A percentile compares a stretch with the other conserved stretches of the same genome.
These are phyloP conservation scores for Paraphysoderma sedebokerense DNA, from an alignment of 371 early-diverging fungal species.

Conservation along the genomic window DNA sequence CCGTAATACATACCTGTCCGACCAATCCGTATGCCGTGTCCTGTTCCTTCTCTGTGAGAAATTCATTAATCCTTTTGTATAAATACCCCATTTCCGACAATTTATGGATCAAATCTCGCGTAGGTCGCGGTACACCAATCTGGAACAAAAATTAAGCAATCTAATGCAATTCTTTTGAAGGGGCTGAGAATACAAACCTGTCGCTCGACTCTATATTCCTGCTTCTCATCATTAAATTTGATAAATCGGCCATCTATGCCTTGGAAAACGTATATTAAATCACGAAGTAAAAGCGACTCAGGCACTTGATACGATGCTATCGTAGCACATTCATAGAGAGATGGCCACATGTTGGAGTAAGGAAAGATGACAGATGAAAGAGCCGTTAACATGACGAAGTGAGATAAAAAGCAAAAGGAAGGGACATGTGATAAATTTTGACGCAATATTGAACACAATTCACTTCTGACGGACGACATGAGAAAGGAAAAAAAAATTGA, in stretches of 20 bases:
- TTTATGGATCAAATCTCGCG: constrained; percentile 30
- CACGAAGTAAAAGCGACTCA: constrained; percentile 56
- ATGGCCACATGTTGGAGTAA: neutral
- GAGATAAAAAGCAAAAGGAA: neutral
- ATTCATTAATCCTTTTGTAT: constrained; percentile 33
- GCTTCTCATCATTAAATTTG: constrained; percentile 27
- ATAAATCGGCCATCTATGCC: constrained; percentile 81
- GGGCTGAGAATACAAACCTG: constrained; percentile 16
- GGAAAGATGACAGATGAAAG: neutral
- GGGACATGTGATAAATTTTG: constrained; percentile 2
- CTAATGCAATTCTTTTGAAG: constrained; percentile 7
- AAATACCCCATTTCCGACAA: constrained; percentile 55
- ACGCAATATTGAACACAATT: constrained; percentile 1
- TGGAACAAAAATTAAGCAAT: constrained; percentile 3
- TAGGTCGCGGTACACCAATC: constrained; percentile 32
- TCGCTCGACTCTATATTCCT: constrained; percentile 29
- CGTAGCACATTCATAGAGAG: constrained; percentile 3
- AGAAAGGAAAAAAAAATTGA: neutral
- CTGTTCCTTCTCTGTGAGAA: constrained; percentile 20
- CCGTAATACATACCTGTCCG: constrained; percentile 24
- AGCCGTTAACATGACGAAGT: neutral
- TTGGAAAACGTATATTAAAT: constrained; percentile 79
- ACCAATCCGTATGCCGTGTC: constrained; percentile 35
- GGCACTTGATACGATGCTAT: constrained; percentile 23
- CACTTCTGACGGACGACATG: neutral